Percentiles rank a stretch among this genome's conserved stretches.
Evolutionary conservation across 345 rosid species (phyloP).

Genomic region (Eucalyptus globulus): DNA sequence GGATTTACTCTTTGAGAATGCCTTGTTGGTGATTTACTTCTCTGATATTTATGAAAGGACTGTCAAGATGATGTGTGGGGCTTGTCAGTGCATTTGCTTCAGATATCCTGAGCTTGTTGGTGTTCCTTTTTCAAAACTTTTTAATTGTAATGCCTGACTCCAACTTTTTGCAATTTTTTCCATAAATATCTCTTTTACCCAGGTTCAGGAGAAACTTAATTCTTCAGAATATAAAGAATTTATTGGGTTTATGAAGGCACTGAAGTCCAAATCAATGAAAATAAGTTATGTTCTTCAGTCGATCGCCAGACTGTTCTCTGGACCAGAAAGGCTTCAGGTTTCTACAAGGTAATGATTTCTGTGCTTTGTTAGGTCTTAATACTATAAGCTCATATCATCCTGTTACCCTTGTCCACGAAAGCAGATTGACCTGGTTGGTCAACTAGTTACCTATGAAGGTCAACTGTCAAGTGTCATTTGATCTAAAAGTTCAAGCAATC

Average conservation of each 20-base stretch:
- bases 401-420: not conserved
- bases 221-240: conserved; percentile 72
- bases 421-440: not conserved
- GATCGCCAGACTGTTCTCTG: conserved; percentile 56
- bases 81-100: not conserved
- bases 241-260: conserved; percentile 72
- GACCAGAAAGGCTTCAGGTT: conserved; percentile 55
- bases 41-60: not conserved
- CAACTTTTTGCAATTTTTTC: not conserved
- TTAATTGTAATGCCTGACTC: not conserved
- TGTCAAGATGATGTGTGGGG: not conserved
- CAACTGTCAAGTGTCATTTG: not conserved
- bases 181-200: not conserved
- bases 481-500: not conserved
- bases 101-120: not conserved
- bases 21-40: not conserved
- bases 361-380: not conserved
- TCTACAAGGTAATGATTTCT: conserved; percentile 40
- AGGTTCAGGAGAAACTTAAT: conserved; percentile 71
- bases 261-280: conserved; percentile 69
- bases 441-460: not conserved
- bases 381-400: not conserved
- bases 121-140: not conserved
- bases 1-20: not conserved
- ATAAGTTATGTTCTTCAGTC: conserved; percentile 45